Percentiles rank a stretch among this genome's conserved stretches.
Conservation (phyloP, 345 rosid species). For the Nasturtium officinale region DNA sequence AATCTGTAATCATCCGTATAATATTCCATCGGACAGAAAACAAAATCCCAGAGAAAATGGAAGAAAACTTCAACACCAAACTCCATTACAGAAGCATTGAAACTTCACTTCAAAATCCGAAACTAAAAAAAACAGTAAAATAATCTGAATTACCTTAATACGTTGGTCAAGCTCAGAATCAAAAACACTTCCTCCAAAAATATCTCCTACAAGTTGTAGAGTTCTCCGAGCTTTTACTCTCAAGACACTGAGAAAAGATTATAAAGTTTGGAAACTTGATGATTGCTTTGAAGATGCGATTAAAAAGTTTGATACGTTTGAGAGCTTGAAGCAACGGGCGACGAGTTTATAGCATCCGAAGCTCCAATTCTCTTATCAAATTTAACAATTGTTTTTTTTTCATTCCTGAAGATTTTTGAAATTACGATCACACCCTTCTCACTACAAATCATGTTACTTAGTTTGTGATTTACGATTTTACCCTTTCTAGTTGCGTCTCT, state of each 20-base stretch:
- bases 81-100: conserved; percentile 10
- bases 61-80: conserved; percentile 31
- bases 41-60: neutral
- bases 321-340: conserved; percentile 38
- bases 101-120: neutral
- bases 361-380: neutral
- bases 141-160: conserved; percentile 27
- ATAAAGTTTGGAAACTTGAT: neutral
- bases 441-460: neutral
- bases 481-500: conserved; percentile 35
- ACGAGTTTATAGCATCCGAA: conserved; percentile 38
- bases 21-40: conserved; percentile 8
- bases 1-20: conserved; percentile 25
- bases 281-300: conserved; percentile 25
- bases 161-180: conserved; percentile 21
- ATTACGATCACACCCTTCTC: conserved; percentile 27
- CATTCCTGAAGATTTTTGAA: neutral
- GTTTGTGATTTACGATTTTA: neutral
- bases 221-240: neutral
- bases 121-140: neutral
- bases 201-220: neutral
- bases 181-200: neutral
- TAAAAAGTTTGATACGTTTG: conserved; percentile 30
- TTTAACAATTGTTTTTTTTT: conserved; percentile 14
- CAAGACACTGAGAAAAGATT: neutral